Base-by-base conservation (phyloP, 164 flowering plant genomes). In the Amborella trichopoda region DNA sequence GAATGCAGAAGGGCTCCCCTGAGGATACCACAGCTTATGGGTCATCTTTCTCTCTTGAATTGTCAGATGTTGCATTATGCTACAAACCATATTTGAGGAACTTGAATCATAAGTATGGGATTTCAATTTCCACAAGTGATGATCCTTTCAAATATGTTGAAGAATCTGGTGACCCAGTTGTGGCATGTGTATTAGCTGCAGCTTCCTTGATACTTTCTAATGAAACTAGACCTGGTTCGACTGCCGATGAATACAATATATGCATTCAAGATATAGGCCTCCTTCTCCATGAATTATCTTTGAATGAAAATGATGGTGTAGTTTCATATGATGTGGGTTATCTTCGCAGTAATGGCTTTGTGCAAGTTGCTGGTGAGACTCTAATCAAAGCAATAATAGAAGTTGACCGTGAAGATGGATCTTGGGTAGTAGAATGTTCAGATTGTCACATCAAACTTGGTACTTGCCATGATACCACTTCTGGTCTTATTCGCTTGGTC, bases 311-410 rank as follows among this genome's bases (percentile, higher is more conserved):
- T 49, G 42, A 52, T 33, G 47, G 48, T 54, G 60, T 65, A 39
- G 55, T 48, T 21, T 18, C 16, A 6, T 83, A 77, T 52, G 71
- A 75, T 60, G 76, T 59, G 6, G 72, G 79, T 10, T 46, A 67
- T 68, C 89, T 93, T 58, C 76, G 40, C 32, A 74, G 60, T 49
- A 46, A 38, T 60, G 91, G 93, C 40, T 93, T 74, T 69, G 83
- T 80, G 39, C 88, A 81, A 76, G 87, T 93, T 76, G 99, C 97
- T 47, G 65, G 65, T 28, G 91, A 74, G 72, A 77, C 94, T 26
- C 73, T 77, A 46, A 34, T 77, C 53, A 89, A 85, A 59, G 91
- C 80, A 40, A 59, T 55, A 48, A 58, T 93, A 57, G 76, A 70
- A 65, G 75, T 71, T 8, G 69, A 79, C 55, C 72, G 73, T 63